These are phyloP conservation scores for Rhododendron henanense DNA, from an alignment of 148 eudicot genomes.

Conservation along the genomic window DNA sequence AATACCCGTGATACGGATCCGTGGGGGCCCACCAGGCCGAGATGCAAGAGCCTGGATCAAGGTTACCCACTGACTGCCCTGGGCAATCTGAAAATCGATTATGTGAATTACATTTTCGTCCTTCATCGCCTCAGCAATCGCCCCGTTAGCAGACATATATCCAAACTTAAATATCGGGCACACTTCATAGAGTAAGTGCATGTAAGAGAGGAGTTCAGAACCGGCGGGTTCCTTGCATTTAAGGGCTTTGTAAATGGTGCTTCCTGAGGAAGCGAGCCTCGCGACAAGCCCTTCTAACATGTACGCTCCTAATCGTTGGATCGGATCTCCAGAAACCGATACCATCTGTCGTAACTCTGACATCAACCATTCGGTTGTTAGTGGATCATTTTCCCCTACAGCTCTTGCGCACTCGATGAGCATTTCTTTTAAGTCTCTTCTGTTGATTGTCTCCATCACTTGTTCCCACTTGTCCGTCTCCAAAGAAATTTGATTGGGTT, in stretches of 20 bases:
- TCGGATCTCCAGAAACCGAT: conserved; percentile 58
- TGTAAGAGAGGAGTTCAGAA: conserved; percentile 43
- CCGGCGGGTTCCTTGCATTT: conserved; percentile 51
- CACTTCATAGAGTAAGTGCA: conserved; percentile 50
- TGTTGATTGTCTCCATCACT: conserved; percentile 27
- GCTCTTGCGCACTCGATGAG: conserved; percentile 55
- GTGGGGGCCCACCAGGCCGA: conserved; percentile 58
- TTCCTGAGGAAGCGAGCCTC: conserved; percentile 41
- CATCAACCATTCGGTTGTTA: conserved; percentile 40
- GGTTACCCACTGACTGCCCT: conserved; percentile 57
- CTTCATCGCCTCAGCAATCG: conserved; percentile 50
- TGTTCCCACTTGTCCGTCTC: conserved; percentile 26
- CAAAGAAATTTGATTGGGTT: background rate
- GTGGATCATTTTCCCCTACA: conserved; percentile 33
- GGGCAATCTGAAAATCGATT: conserved; percentile 56
- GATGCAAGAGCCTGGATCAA: conserved; percentile 55
- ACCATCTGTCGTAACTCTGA: conserved; percentile 47
- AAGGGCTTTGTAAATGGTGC: conserved; percentile 45
- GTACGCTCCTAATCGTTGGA: conserved; percentile 58
- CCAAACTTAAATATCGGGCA: conserved; percentile 64
- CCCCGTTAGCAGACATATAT: conserved; percentile 61
- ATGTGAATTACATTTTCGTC: conserved; percentile 48
- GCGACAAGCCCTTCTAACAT: conserved; percentile 65
- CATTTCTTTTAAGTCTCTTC: conserved; percentile 24
- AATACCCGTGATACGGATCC: conserved; percentile 47